Evolutionary conservation across 2,329 filamentous ascomycete species (phyloP).

Genomic region (Pestalotiopsis sp.): DNA sequence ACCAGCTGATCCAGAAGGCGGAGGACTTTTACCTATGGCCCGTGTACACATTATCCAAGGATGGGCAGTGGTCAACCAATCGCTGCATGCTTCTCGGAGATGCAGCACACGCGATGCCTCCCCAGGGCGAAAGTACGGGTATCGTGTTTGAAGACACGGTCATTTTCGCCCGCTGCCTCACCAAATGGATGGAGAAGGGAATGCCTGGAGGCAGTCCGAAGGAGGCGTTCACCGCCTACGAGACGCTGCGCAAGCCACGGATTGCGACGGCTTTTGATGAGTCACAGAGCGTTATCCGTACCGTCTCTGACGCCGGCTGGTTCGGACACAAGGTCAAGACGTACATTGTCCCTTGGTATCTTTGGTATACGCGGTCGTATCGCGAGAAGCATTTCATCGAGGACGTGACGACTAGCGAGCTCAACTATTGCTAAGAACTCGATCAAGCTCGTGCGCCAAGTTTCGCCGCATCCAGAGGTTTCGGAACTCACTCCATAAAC

Average conservation of each 20-base stretch:
- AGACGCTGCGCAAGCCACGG: constrained; percentile 12
- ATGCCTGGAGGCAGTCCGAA: constrained; percentile 6
- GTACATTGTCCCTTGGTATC: constrained; percentile 12
- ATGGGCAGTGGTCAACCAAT: constrained; percentile 12
- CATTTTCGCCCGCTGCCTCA: constrained; percentile 12
- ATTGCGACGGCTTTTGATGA: constrained; percentile 14
- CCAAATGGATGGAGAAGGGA: constrained; percentile 13
- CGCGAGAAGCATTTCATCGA: constrained; percentile 13
- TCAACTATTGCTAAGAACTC: constrained; percentile 1
- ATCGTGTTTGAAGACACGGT: constrained; percentile 16
- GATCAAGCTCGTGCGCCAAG: not conserved
- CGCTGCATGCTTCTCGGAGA: constrained; percentile 14
- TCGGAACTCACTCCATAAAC: too few relatives aligned
- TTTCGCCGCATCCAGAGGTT: too few relatives aligned
- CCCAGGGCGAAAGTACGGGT: constrained; percentile 15
- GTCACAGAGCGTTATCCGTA: constrained; percentile 8
- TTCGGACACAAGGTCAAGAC: constrained; percentile 14
- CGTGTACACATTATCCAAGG: constrained; percentile 13
- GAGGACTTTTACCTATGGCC: constrained; percentile 15
- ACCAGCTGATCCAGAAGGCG: constrained; percentile 4
- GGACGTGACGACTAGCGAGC: constrained; percentile 9
- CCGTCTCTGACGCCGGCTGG: constrained; percentile 12
- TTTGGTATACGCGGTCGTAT: constrained; percentile 10
- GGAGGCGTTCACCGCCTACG: constrained; percentile 12
- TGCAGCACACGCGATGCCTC: constrained; percentile 15